Evolutionary conservation across 2,329 filamentous ascomycete genomes (phyloP), one percentile per base, ranked within the genome.

Genomic region (Epichloe amarillans): DNA sequence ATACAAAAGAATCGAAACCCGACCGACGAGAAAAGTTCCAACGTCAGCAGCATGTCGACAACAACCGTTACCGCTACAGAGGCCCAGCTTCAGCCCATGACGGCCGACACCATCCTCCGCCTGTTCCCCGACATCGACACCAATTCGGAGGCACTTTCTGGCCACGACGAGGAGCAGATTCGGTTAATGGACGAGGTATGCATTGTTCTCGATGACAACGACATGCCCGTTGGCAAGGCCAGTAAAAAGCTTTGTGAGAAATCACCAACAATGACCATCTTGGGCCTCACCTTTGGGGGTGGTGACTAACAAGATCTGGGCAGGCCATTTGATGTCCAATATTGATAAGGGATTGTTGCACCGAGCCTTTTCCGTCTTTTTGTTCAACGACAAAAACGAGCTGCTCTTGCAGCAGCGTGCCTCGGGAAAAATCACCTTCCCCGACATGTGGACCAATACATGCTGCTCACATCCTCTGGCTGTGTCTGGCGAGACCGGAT

Each of bases 381-480:
- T 98, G 59, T 98, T 98, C 75, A 88, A 97, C 72, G 84, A 87
- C 55, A 79, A 93, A 66, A 94, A 96, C 69, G 85, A 89, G 61
- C 76, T 97, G 54, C 84, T 98, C 43, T 82, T 98, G 48, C 93
- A 98, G 72, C 93, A 97, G 74, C 86, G 93, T 58, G 93, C 93
- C 30, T 74, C 83, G 40, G 91, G 97, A 73, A 98, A 98, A 98
- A 98, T 98, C 65, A 98, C 93, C 6, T 98, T 98, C 72, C 91
- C 93, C 46, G 88, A 95, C 66, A 90, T 96, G 84, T 98, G 93
- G 93, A 98, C 93, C 56, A 98, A 98, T 72, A 98, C 93, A 35
- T 98, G 93, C 78, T 98, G 93, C 76, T 98, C 93, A 39, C 93
- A 98, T 69, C 93, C 93, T 5, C 78, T 98, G 54, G 87, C 88